Base-by-base conservation (phyloP, 176 grass and related monocot genomes). In the Lolium multiflorum region DNA sequence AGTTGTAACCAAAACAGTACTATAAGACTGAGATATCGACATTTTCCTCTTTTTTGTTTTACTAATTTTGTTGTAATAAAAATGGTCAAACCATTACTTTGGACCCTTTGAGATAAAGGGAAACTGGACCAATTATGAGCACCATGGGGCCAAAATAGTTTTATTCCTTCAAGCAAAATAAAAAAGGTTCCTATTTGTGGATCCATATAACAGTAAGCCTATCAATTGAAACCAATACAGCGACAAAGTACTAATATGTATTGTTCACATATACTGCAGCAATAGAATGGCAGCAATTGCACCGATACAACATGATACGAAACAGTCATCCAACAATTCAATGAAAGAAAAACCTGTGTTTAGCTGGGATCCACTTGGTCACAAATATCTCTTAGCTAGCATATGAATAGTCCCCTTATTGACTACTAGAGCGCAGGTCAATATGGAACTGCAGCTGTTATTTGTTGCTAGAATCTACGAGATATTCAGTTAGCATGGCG, bases 401-500 rank as follows among this genome's bases (percentile, higher is more conserved):
- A 21, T 71, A 10, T 44, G 4, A 37, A 66, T 46, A 71, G 38
- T 71, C 38, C 16, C 4, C 66, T 71, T 71, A 11, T n/a, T 5
- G 67, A n/a, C 38, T 72, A 43, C 37, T 9, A 43, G 41, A 43
- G 41, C 41, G 6, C 41, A 43, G 41, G 41, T 43, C 41, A 5
- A 43, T 43, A 43, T 43, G 41, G 41, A 43, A 43, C 41, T 43
- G 41, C 41, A 43, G 41, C 41, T 43, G 41, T 43, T 43, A 43
- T 43, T 43, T 43, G 41, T 43, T 43, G 41, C 41, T 43, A 31
- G 17, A 56, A 56, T 56, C 54, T 50, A 2, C 2, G 51, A 90
- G 82, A 37, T 44, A 71, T 0, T 91, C 89, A 12, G 66, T 82
- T 62, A 92, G 87, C 49, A 89, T 75, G 1, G 88, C 71, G 13